Evolutionary conservation across 805 yeast species (phyloP).

Genomic region (Starmera dryadoides): DNA sequence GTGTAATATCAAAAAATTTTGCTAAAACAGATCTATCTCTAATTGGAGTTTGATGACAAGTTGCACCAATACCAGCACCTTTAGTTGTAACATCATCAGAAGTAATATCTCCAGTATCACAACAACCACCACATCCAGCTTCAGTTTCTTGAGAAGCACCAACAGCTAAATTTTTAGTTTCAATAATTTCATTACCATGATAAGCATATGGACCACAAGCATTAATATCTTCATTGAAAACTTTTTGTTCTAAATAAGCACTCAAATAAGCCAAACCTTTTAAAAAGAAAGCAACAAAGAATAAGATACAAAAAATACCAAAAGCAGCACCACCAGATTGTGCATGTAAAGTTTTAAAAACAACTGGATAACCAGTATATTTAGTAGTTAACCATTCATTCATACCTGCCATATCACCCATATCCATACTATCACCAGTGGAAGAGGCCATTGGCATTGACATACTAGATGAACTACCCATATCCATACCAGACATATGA

Average conservation of each 20-base stretch:
- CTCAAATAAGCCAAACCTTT: slow-evolving; percentile 53
- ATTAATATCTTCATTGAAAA: slow-evolving; percentile 24
- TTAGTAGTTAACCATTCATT: slow-evolving; percentile 46
- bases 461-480: slow-evolving; percentile 3
- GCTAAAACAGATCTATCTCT: slow-evolving; percentile 18
- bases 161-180: not conserved
- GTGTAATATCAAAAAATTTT: slow-evolving; percentile 27
- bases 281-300: slow-evolving; percentile 50
- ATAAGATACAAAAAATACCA: slow-evolving; percentile 61
- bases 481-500: not conserved
- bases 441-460: slow-evolving; percentile 8
- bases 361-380: slow-evolving; percentile 51
- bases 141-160: not conserved
- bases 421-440: slow-evolving; percentile 24
- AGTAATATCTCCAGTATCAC: not conserved
- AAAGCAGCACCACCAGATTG: slow-evolving; percentile 53
- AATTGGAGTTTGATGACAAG: not conserved
- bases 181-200: not conserved
- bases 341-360: slow-evolving; percentile 51
- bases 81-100: not conserved
- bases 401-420: slow-evolving; percentile 31
- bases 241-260: slow-evolving; percentile 60
- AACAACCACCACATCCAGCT: not conserved
- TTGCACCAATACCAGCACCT: not conserved
- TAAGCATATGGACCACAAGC: not conserved